Base-by-base conservation (phyloP, 2,329 filamentous ascomycete species). In the Xylaria multiplex region DNA sequence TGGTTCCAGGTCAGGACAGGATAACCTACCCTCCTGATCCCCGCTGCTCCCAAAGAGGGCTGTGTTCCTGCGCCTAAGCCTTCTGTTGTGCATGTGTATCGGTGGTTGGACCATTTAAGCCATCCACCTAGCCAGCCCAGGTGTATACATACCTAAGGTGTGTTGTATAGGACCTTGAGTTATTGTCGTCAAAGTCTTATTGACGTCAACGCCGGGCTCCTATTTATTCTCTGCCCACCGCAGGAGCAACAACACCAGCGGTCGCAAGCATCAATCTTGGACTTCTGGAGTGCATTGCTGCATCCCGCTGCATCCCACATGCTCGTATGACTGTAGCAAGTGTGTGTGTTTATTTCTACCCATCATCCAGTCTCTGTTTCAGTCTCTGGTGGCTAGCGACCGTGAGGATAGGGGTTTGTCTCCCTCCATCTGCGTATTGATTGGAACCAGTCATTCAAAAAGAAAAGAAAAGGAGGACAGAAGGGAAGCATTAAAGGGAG, bases 271-370 rank as follows among this genome's bases (percentile, higher is more conserved):
- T 42, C 50, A 42, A 32, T 40, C 53, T 43, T 59, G 45, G 48
- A 32, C 22, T 16, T 40, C 58, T 42, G 53, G 64, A 22, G 48
- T 54, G 58, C 52, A 42, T 59, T 60, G 40, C 48, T 60, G 59
- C 49, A 43, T 56, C n/a, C 19, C n/a, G 55, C 32, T 65, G 50
- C 56, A 54, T 62, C 19, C 30, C 59, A 62, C 64, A 62, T 67
- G 40, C 64, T 62, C 55, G 67, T 69, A 67, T 69, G 53, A 63
- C 55, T 60, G 65, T 69, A 67, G 67, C 67, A 63, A 54, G 62
- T 54, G 67, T 59, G 67, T 59, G 40, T 59, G 37, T 22, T 53
- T 19, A 58, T 19, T 55, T 43, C 27, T 55, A 52, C 60, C 60
- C 49, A 35, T 30, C 52, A 54, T 49, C 60, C 57, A 57, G 32